A percentile compares a stretch with the other conserved stretches of the same genome.
These are phyloP conservation scores for Ophiostoma sp. DNA, from an alignment of 2,329 filamentous ascomycete species.

Conservation along the genomic window DNA sequence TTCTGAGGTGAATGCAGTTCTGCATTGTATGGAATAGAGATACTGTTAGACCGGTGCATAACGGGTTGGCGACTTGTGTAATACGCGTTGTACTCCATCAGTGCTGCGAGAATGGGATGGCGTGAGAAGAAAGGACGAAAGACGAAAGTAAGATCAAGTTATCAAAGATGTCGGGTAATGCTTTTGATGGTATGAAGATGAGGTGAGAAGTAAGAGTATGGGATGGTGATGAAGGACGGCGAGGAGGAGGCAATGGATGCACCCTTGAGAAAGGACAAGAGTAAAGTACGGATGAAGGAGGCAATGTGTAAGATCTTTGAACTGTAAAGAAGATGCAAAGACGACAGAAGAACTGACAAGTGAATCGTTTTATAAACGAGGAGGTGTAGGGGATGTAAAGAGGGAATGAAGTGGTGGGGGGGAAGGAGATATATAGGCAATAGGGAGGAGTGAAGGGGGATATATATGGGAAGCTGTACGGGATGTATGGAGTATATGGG, in stretches of 20 bases:
- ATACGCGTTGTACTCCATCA: neutral
- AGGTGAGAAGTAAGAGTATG: neutral
- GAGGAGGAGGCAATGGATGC: neutral
- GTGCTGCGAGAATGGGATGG: neutral
- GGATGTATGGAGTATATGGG: neutral
- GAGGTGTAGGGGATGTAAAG: neutral
- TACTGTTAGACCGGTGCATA: neutral
- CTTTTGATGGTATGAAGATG: neutral
- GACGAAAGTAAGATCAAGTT: neutral
- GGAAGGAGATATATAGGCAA: constrained; percentile 5
- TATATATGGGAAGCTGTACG: neutral
- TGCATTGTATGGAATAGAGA: neutral
- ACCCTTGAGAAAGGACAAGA: neutral
- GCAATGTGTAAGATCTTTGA: neutral
- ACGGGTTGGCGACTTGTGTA: neutral
- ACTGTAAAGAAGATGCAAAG: constrained; percentile 7
- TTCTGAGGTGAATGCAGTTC: neutral
- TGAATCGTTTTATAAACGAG: neutral
- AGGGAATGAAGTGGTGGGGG: constrained; percentile 1
- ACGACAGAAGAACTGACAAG: constrained; percentile 11
- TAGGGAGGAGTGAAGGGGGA: neutral
- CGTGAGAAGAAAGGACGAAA: neutral
- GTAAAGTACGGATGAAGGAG: neutral
- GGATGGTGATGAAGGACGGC: neutral
- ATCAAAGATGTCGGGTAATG: neutral